phyloP scores from a whole-genome alignment of 2,329 filamentous ascomycete species.

The Sphaerulina vaccinii region DNA sequence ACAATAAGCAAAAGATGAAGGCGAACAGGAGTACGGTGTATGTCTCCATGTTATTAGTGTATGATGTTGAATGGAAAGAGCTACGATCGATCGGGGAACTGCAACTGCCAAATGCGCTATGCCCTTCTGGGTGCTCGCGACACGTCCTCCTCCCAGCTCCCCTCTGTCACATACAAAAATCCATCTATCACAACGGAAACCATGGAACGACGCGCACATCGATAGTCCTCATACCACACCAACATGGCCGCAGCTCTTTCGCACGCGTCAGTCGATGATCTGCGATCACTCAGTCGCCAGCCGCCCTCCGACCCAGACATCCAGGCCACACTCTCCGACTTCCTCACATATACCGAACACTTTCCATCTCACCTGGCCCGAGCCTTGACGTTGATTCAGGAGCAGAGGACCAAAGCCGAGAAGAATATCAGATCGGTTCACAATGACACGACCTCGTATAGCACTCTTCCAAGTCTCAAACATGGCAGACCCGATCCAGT shows the following conservation, averaged over 20 bases:
- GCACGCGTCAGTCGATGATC: slow-evolving; percentile 28
- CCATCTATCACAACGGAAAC: not conserved
- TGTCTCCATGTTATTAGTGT: slow-evolving; percentile 8
- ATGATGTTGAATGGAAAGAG: not conserved
- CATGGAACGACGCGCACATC: not conserved
- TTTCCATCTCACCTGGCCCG: slow-evolving; percentile 64
- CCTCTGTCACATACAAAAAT: not conserved
- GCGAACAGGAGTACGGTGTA: slow-evolving; percentile 14
- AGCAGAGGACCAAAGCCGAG: slow-evolving; percentile 48
- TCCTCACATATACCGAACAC: slow-evolving; percentile 68
- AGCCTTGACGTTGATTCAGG: slow-evolving; percentile 60
- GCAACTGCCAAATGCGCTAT: no score
- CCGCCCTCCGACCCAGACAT: slow-evolving; percentile 57
- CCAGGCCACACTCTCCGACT: slow-evolving; percentile 65
- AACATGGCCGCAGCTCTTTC: slow-evolving; percentile 28
- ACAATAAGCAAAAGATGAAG: slow-evolving; percentile 15
- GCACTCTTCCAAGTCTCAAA: slow-evolving; percentile 51
- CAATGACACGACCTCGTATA: slow-evolving; percentile 49
- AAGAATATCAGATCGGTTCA: slow-evolving; percentile 48
- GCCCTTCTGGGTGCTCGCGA: no score
- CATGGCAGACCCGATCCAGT: slow-evolving; percentile 53
- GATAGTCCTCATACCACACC: not conserved
- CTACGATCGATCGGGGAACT: not conserved
- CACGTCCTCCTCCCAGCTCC: not conserved
- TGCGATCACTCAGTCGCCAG: slow-evolving; percentile 36